Base-by-base conservation (phyloP, 2,329 filamentous ascomycete genomes). In the Colletotrichum sp. region DNA sequence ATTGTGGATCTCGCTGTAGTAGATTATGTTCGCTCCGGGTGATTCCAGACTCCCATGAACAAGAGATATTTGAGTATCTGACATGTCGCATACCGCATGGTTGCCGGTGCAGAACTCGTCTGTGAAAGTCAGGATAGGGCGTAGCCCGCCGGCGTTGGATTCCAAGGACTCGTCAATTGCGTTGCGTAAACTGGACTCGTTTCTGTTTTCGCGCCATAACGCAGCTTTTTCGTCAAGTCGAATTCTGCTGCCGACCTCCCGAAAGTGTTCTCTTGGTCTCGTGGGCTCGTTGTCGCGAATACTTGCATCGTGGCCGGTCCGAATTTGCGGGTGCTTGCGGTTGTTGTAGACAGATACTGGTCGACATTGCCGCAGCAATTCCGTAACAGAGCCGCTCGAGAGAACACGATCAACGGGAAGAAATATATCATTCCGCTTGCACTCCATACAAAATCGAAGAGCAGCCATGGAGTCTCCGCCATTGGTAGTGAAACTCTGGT, bases 1-100 rank as follows among this genome's bases (percentile, higher is more conserved):
- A 28, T 67, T n/a, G 55, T 79, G 79, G 5, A 30, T 72, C 61
- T 81, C 78, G 48, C 68, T 69, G 60, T 78, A 78, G 61, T 71
- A 73, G 30, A 82, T 79, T 26, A 81, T 79, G 30, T 82, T 82
- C 13, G 71, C 71, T 12, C 79, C 77, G 9, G 77, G 75, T 26
- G 63, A 60, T 30, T 74, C 69, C 57, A 74, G 71, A 28, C 75
- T 77, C 16, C 79, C 78, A 36, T 78, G 78, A 24, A 82, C 76
- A n/a, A 82, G 75, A 16, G 77, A 78, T 3, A 81, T 71, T 67
- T 81, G 80, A 70, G 79, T 80, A 38, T 81, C 78, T 15, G 78
- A 66, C 18, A 66, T 36, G 21, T 66, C 63, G 63, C 18, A 38
- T n/a, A 28, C 24, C 1, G 18, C 6, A 21, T 28, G 15, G 5